Base-by-base conservation (phyloP, 2,329 filamentous ascomycete genomes). In the Botrytis squamosa region DNA sequence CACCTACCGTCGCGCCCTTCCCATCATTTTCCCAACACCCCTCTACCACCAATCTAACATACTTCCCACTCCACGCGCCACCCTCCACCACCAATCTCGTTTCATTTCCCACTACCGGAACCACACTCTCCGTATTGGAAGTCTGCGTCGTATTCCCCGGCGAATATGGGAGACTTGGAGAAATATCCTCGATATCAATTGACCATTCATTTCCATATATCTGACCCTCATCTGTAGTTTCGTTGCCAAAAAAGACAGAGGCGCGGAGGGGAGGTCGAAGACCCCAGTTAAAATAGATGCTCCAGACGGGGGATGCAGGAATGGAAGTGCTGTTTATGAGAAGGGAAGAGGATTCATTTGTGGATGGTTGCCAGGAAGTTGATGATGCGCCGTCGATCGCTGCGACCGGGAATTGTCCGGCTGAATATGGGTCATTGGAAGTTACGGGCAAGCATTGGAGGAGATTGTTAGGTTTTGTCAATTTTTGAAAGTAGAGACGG, bases 361-460 rank as follows among this genome's bases (percentile, higher is more conserved):
- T 84, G 14, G 82, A 79, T 0, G 91, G 90, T 78, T 92, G 90
- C 91, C 91, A 93, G 76, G 88, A 88, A 0, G 91, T 93, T 29
- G 87, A 87, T 8, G 87, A 84, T 3, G 89, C 89, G 70, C 91
- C 91, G 77, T 93, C 91, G 69, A 91, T 86, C 4, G 89, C 90
- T 0, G 87, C 85, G 70, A 91, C 84, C 1, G 91, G 90, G 82
- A 93, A 92, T 81, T 93, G 92, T 22, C 91, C 92, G 0, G 89
- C 87, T 40, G 86, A 82, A 78, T 86, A 88, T 2, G 80, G 79
- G 57, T 85, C 80, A 0, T 83, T 80, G 2, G 87, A 88, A 25
- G 80, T 80, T 0, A 87, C 86, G 1, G 88, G 85, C 6, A 84
- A 85, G 80, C 91, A 93, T 82, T 93, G 91, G 0, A 88, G 85